Base-by-base conservation (phyloP, 2,329 filamentous ascomycete genomes). In the Alternaria tenuissima region DNA sequence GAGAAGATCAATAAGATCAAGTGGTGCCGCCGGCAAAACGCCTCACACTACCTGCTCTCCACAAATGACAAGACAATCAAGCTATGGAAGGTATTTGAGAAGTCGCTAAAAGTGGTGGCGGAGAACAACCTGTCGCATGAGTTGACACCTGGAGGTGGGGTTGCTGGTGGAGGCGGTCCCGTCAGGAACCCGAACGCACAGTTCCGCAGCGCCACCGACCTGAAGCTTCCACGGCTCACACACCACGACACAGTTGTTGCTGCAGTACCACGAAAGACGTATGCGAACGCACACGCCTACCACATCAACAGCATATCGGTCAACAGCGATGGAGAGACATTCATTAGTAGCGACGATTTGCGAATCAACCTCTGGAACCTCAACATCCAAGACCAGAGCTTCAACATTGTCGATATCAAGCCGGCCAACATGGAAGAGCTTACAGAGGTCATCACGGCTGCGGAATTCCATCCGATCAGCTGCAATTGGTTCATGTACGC, bases 1-100 rank as follows among this genome's bases (percentile, higher is more conserved):
- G 95, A 99, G 82, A 99, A 99, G 85, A 99, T 99, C 87, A 99
- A 99, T 87, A 99, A 99, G 86, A 99, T 99, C 84, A 99, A 98
- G 82, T 99, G 95, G 95, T 99, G 95, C 81, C 90, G 91, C 77
- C 90, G 95, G 81, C 94, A 98, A 82, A 99, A 99, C 85, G 92
- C 94, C 63, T 98, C 95, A 57, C 95, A 99, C 83, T 99, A 97
- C 81, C 88, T 99, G 53, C 88, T 99, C 58, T 98, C 95, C 43
- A 99, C 95, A 72, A 99, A 99, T 79, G 95, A 99, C 85, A 99
- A 99, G 86, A 99, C 95, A 42, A 99, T 99, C 87, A 99, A 99
- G 85, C 85, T 99, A 70, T 99, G 95, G 95, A 99, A 99, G 81
- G 94, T 99, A 52, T 99, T 98, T 75, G 95, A 99, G 83, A 99